These are phyloP conservation scores for Alternaria ethzedia DNA, from an alignment of 2,329 filamentous ascomycete species.

Conservation along the genomic window DNA sequence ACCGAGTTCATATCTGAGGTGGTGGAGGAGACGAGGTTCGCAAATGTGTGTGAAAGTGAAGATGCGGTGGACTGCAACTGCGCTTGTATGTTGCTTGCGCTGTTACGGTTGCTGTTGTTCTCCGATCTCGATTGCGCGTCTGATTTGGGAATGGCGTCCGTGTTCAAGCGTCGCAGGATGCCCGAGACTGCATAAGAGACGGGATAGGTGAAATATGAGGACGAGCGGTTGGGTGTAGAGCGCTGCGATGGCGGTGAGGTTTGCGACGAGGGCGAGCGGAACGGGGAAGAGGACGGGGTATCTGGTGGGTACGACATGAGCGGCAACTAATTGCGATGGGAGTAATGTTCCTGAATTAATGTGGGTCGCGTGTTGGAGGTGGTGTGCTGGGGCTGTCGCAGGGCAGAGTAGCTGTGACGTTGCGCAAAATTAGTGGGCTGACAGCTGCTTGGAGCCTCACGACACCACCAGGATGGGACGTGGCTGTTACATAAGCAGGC, in stretches of 20 bases:
- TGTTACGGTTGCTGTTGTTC: conserved; percentile 12
- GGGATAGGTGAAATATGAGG: conserved; percentile 58
- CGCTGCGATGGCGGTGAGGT: conserved; percentile 12
- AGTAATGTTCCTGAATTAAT: conserved; percentile 22
- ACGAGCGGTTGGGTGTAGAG: conserved; percentile 32
- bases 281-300: conserved; percentile 19
- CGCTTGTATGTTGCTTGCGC: conserved; percentile 20
- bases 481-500: conserved; percentile 12
- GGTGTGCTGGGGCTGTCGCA: conserved; percentile 21
- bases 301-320: conserved; percentile 40
- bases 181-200: conserved; percentile 57
- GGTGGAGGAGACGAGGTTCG: conserved; percentile 45
- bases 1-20: conserved; percentile 60
- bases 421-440: conserved; percentile 34
- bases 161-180: conserved; percentile 55
- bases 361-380: conserved; percentile 33
- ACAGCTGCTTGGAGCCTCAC: conserved; percentile 21
- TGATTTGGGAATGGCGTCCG: conserved; percentile 44
- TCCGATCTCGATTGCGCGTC: conserved; percentile 15
- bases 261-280: conserved; percentile 13
- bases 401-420: conserved; percentile 33
- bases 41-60: conserved; percentile 38
- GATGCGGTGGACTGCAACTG: conserved; percentile 30
- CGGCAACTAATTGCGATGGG: conserved; percentile 7
- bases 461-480: neutral